phyloP scores from a whole-genome alignment of 2,329 filamentous ascomycete genomes.

The Xylariaceae sp. region DNA sequence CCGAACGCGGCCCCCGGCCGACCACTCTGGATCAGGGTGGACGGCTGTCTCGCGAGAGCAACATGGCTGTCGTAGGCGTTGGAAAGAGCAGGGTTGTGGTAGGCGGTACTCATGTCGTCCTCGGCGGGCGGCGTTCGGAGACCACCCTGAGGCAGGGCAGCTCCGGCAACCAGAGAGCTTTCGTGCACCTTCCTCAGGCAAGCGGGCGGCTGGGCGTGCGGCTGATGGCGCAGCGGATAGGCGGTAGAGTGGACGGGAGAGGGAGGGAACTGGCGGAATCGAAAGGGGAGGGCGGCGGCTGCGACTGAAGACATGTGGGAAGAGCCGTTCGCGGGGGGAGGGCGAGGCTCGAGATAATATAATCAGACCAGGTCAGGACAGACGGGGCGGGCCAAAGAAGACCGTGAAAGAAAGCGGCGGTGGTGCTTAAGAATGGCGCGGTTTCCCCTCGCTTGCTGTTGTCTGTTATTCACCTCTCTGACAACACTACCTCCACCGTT shows the following conservation, averaged over 20 bases:
- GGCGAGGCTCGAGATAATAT: slow-evolving; percentile 5
- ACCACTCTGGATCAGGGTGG: slow-evolving; percentile 25
- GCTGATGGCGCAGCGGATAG: slow-evolving; percentile 13
- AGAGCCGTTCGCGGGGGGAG: slow-evolving; percentile 5
- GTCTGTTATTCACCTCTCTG: background rate
- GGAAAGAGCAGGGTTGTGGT: slow-evolving; percentile 37
- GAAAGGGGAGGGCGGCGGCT: slow-evolving; percentile 15
- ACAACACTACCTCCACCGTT: slow-evolving; percentile 1
- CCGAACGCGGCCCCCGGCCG: slow-evolving; percentile 24
- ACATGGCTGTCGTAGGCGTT: slow-evolving; percentile 39
- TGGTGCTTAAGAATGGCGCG: background rate
- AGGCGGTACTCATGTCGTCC: slow-evolving; percentile 44
- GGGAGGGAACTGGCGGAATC: slow-evolving; percentile 18
- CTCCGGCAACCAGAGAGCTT: slow-evolving; percentile 14
- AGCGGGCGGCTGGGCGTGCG: slow-evolving; percentile 9
- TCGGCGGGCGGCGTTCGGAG: slow-evolving; percentile 45
- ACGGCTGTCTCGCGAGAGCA: slow-evolving; percentile 31
- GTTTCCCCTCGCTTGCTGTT: background rate
- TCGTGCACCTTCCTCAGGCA: slow-evolving; percentile 15
- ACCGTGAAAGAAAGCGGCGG: background rate
- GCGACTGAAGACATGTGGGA: slow-evolving; percentile 26
- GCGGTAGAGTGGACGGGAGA: slow-evolving; percentile 15
- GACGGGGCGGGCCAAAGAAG: background rate
- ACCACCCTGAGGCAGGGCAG: slow-evolving; percentile 27
- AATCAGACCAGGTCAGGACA: slow-evolving; percentile 1